phyloP scores from a whole-genome alignment of 148 eudicot genomes.

The Persicaria tinctoria region DNA sequence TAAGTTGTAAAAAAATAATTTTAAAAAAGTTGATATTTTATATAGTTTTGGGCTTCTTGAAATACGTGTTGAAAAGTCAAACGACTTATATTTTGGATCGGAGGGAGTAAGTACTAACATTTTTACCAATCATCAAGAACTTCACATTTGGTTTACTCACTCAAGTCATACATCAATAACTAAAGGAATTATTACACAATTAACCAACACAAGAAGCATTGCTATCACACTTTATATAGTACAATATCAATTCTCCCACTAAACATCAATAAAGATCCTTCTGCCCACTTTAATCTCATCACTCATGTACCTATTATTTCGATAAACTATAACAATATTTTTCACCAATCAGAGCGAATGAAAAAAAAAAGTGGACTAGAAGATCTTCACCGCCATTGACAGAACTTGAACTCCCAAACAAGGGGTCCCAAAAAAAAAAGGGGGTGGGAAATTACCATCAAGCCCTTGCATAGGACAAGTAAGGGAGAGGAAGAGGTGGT shows the following conservation, averaged over 20 bases:
- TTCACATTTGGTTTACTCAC: neutral
- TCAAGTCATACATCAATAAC: neutral
- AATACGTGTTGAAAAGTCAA: too few relatives aligned
- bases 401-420: neutral
- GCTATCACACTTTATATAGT: neutral
- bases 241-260: neutral
- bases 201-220: neutral
- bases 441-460: neutral
- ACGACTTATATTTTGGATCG: too few relatives aligned
- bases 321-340: too few relatives aligned
- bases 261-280: too few relatives aligned
- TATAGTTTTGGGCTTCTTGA: too few relatives aligned
- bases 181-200: neutral
- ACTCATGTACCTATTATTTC: too few relatives aligned
- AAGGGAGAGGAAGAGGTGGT: neutral
- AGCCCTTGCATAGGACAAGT: neutral
- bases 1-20: too few relatives aligned
- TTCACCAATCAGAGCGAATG: too few relatives aligned
- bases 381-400: too few relatives aligned
- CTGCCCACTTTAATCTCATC: neutral
- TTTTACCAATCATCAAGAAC: neutral
- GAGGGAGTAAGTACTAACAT: too few relatives aligned
- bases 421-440: neutral
- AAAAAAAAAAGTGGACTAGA: too few relatives aligned
- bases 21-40: too few relatives aligned